Percentiles rank a stretch among this genome's conserved stretches.
Evolutionary conservation across 1,284 basidiomycete species (phyloP).

Genomic region (Quambalaria eucalypti): DNA sequence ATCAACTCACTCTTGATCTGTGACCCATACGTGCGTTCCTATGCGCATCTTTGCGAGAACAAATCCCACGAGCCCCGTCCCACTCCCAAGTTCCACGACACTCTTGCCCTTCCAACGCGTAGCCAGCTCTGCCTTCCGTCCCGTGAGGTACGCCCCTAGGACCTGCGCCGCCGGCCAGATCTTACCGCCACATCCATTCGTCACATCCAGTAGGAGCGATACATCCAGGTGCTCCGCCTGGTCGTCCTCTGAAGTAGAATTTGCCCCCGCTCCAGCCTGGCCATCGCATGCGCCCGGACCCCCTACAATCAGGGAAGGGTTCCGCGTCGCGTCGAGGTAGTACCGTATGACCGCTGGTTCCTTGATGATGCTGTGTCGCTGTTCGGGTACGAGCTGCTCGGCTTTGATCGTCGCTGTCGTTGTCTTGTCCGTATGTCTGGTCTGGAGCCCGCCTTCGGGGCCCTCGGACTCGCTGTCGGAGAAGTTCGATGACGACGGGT

Average conservation of each 20-base stretch:
- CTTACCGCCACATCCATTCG: constrained; percentile 78
- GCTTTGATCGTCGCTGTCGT: neutral
- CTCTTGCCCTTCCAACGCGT: constrained; percentile 18
- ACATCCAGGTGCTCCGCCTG: constrained; percentile 32
- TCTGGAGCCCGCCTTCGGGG: too few species aligned
- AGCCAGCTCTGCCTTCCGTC: constrained; percentile 2
- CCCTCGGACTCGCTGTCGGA: neutral
- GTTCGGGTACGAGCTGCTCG: constrained; percentile 53
- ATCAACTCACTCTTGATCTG: constrained; percentile 70
- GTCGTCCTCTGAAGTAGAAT: neutral
- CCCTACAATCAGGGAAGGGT: constrained; percentile 9
- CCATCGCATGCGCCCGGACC: constrained; percentile 1
- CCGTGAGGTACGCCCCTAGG: constrained; percentile 39
- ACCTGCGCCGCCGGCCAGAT: constrained; percentile 90
- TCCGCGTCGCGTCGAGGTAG: constrained; percentile 12
- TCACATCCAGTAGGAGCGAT: constrained; percentile 61
- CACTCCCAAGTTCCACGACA: constrained; percentile 71
- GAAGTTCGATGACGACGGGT: neutral
- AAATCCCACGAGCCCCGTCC: constrained; percentile 81
- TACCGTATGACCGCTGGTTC: constrained; percentile 23
- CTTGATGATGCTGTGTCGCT: constrained; percentile 53
- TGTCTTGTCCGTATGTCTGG: too few species aligned
- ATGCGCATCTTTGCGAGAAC: constrained; percentile 62
- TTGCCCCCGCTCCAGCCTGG: neutral
- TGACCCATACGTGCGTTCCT: constrained; percentile 58